Evolutionary conservation across 164 flowering plant species (phyloP).

Genomic region (Houttuynia cordata): DNA sequence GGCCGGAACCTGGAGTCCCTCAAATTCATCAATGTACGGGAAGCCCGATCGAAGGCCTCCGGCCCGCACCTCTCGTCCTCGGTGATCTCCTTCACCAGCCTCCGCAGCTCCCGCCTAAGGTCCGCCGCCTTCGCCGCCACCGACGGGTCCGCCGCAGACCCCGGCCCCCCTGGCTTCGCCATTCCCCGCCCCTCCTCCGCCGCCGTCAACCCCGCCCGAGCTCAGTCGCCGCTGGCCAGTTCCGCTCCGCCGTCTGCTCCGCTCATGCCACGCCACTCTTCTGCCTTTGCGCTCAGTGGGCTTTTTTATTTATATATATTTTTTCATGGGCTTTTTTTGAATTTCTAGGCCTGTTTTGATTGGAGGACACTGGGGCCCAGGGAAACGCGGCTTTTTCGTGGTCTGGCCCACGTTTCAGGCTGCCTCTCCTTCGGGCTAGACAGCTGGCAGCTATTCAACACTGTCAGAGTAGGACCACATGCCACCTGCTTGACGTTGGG

Average conservation of each 20-base stretch:
- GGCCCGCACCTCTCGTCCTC: constrained; percentile 24
- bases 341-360: no score
- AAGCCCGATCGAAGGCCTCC: constrained; percentile 32
- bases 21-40: constrained; percentile 22
- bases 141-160: constrained; percentile 12
- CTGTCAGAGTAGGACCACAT: no score
- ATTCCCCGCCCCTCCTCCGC: constrained; percentile 7
- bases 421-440: no score
- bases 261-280: no score
- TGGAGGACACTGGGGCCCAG: no score
- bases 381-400: no score
- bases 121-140: constrained; percentile 14
- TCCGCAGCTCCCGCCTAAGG: constrained; percentile 46
- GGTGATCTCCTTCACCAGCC: constrained; percentile 27
- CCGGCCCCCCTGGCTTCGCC: constrained; percentile 38
- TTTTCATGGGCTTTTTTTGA: no score
- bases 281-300: no score
- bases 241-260: neutral
- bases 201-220: neutral
- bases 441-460: no score
- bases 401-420: no score
- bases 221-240: neutral
- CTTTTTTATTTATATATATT: no score
- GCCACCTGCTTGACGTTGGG: no score
- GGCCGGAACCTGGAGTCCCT: constrained; percentile 33